A percentile compares a stretch with the other conserved stretches of the same genome.
Evolutionary conservation across 139 green algal species (phyloP).

Genomic region (Mesotaenium endlicherianum): DNA sequence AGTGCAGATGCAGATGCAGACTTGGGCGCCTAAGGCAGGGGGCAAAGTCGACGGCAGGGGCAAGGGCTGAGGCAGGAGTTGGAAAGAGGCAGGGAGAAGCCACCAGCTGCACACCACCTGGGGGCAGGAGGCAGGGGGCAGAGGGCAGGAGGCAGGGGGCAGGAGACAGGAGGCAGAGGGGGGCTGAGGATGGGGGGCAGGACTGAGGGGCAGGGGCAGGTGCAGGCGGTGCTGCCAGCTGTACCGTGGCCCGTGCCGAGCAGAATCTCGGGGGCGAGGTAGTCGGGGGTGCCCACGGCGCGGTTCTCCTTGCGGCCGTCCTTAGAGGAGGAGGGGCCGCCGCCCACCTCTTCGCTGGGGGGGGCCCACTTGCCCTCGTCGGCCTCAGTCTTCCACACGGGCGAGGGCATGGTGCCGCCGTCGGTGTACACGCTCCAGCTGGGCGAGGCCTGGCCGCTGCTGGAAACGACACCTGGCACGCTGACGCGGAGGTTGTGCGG

Average conservation of each 20-base stretch:
- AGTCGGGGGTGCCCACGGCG: constrained; percentile 84
- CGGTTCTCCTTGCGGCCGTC: constrained; percentile 1
- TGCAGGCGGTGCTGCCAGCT: no score
- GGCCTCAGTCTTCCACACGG: not conserved
- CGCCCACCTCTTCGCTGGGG: not conserved
- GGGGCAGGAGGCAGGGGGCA: no score
- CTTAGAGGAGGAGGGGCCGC: not conserved
- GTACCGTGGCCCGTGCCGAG: constrained; percentile 47
- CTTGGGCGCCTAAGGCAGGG: no score
- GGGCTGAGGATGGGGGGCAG: not conserved
- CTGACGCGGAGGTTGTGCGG: no score
- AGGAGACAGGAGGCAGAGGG: no score
- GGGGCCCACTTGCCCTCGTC: not conserved
- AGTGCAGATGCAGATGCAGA: no score
- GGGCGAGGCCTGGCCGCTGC: not conserved
- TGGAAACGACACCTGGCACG: not conserved
- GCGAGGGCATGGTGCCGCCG: not conserved
- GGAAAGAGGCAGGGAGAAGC: not conserved
- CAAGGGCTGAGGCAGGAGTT: not conserved
- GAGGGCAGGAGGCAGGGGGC: no score
- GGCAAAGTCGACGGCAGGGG: not conserved
- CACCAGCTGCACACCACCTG: no score
- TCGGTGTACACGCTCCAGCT: not conserved
- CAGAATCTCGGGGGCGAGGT: constrained; percentile 87
- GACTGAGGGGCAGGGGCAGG: not conserved